These are phyloP conservation scores for Xylariaceae sp. DNA, from an alignment of 2,329 filamentous ascomycete genomes.

Conservation along the genomic window DNA sequence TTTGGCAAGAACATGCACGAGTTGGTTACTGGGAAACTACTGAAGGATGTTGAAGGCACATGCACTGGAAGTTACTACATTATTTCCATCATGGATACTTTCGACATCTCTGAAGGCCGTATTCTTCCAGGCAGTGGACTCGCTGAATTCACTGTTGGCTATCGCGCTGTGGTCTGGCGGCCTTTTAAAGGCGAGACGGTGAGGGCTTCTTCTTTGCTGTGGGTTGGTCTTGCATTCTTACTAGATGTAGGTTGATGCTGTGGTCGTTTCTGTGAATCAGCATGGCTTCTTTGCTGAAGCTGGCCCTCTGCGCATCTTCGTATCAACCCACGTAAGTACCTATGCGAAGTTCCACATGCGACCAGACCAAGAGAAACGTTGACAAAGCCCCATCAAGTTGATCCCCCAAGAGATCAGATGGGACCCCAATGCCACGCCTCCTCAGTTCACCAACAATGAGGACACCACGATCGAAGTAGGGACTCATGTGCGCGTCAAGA, in stretches of 20 bases:
- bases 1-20: conserved; percentile 94
- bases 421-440: conserved; percentile 94
- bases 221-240: conserved; percentile 32
- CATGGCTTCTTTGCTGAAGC: conserved; percentile 91
- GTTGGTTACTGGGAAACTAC: conserved; percentile 85
- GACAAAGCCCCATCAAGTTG: conserved; percentile 61
- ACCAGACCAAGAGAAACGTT: conserved; percentile 26
- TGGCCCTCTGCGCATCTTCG: conserved; percentile 79
- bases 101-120: conserved; percentile 91
- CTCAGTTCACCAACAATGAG: conserved; percentile 93
- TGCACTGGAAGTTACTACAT: conserved; percentile 97
- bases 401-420: conserved; percentile 93
- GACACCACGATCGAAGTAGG: conserved; percentile 94
- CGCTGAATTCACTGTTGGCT: conserved; percentile 93
- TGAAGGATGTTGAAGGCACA: conserved; percentile 92
- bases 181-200: conserved; percentile 98
- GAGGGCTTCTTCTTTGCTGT: conserved; percentile 48
- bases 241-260: conserved; percentile 79
- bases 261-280: conserved; percentile 88
- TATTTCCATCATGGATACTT: conserved; percentile 96
- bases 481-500: conserved; percentile 90
- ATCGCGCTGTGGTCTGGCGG: conserved; percentile 95
- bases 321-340: conserved; percentile 75
- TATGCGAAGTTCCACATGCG: conserved; percentile 4
- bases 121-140: conserved; percentile 91